Conservation (phyloP, 176 grass and related monocot genomes). For the Zoysia japonica region DNA sequence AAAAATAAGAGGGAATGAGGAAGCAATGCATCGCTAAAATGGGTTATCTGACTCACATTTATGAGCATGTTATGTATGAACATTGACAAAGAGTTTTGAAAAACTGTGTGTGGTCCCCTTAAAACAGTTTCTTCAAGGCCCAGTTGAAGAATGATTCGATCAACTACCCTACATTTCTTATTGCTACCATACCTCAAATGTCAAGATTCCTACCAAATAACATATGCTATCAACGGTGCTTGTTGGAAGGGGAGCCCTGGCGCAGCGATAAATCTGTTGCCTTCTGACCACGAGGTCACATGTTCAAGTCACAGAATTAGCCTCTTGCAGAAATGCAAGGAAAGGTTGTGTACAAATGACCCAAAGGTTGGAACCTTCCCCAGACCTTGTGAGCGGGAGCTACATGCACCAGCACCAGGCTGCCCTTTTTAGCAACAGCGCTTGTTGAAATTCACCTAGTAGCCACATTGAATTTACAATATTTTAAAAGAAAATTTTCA, state of each 20-base stretch:
- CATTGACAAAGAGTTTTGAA: background rate
- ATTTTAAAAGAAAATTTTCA: background rate
- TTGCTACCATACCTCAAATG: background rate
- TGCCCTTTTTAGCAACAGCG: too few relatives aligned
- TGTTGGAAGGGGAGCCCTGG: too few relatives aligned
- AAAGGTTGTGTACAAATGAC: too few relatives aligned
- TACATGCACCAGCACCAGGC: too few relatives aligned
- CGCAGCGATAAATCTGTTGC: too few relatives aligned
- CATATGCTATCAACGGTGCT: background rate
- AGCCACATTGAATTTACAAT: background rate
- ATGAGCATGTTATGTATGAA: background rate
- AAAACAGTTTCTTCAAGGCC: background rate
- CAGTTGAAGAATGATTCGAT: constrained; percentile 16
- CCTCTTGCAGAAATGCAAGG: too few relatives aligned
- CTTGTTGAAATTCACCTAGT: background rate
- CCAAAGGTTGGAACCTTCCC: too few relatives aligned
- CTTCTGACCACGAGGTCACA: too few relatives aligned
- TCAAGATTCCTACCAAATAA: background rate
- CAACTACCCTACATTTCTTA: background rate
- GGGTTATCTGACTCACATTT: background rate
- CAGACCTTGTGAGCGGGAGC: too few relatives aligned
- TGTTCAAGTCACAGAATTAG: too few relatives aligned
- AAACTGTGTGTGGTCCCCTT: background rate
- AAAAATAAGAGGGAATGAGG: background rate
- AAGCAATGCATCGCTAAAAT: background rate